Base-by-base conservation (phyloP, 176 grass and related monocot species). In the Bonia amplexicaulis region DNA sequence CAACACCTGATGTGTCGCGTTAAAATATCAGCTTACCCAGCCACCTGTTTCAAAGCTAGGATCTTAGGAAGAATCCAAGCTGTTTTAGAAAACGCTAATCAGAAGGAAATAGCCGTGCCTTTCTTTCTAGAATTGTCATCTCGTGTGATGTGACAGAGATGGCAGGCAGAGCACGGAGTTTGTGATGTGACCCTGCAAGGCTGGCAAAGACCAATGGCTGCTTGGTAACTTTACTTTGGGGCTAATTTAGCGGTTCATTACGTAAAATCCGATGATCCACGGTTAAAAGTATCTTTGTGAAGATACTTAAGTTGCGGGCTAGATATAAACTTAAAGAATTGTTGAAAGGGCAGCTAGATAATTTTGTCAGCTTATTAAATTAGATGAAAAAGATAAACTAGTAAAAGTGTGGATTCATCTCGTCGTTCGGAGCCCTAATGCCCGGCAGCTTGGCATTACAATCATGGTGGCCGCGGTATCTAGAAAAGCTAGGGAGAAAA, bases 111-210 rank as follows among this genome's bases (percentile, higher is more conserved):
- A 47, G 12, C 37, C 39, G 60, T 49, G 76, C 11, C 31, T 66
- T 33, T 82, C 53, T 72, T 80, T 26, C 47, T 74, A 58, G 26
- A 82, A 82, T 40, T 52, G 52, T 22, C 67, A 3, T 48, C 76
- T 78, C 80, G 45, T 33, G 63, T 19, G 26, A 11, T 13, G 53
- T n/a, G 44, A 64, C 22, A 0, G 42, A 78, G 62, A 71, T 29
- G 80, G 35, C 33, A 6, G 80, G 35, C 33, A 6, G 68, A 40
- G 72, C 73, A 83, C 81, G 81, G 71, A 47, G 88, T 77, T 12
- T 37, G 51, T 45, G 77, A 86, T 47, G 65, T 61, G 72, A 80
- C 87, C 66, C 55, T 52, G 73, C 61, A 42, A 53, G 3, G 23
- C 4, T 71, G 73, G 72, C 73, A 17, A 77, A 29, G 22, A 12